Evolutionary conservation across 2,329 filamentous ascomycete genomes (phyloP).

Genomic region (Rachicladosporium sp.): DNA sequence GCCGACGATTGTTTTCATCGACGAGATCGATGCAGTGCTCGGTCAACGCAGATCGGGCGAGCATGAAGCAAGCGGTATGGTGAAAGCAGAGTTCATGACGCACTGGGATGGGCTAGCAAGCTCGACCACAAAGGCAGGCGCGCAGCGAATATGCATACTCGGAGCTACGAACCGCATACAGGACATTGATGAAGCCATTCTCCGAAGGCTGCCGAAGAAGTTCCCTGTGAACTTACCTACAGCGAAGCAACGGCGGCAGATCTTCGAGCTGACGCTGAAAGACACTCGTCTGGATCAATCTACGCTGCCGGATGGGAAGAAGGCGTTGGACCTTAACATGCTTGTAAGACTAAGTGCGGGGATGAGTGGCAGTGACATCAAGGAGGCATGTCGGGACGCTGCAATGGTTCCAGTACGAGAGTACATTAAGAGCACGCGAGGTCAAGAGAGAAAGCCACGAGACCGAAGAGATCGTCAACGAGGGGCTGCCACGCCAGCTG

Average conservation of each 20-base stretch:
- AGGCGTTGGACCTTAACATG: slow-evolving; percentile 64
- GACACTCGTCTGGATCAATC: slow-evolving; percentile 68
- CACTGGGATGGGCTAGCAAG: slow-evolving; percentile 94
- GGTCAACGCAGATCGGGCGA: slow-evolving; percentile 82
- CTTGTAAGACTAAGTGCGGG: slow-evolving; percentile 75
- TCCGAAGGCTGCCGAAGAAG: slow-evolving; percentile 94
- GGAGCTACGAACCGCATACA: slow-evolving; percentile 94
- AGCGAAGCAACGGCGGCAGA: slow-evolving; percentile 65
- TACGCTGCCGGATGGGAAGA: slow-evolving; percentile 28
- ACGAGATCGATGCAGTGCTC: slow-evolving; percentile 94
- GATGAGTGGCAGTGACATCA: slow-evolving; percentile 93
- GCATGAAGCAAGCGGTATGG: slow-evolving; percentile 96
- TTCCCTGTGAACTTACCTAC: slow-evolving; percentile 81
- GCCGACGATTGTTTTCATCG: slow-evolving; percentile 93
- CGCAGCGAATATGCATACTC: slow-evolving; percentile 82
- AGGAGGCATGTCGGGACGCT: slow-evolving; percentile 89
- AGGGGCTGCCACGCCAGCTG: slow-evolving; percentile 24
- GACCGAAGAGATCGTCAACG: no score
- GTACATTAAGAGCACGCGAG: slow-evolving; percentile 54
- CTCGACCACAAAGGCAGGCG: slow-evolving; percentile 58
- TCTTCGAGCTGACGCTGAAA: slow-evolving; percentile 74
- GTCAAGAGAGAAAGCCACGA: slow-evolving; percentile 39
- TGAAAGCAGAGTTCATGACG: slow-evolving; percentile 99
- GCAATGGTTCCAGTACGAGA: slow-evolving; percentile 92
- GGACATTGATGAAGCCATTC: slow-evolving; percentile 94